Base-by-base conservation (phyloP, 345 rosid genomes). In the Fremontodendron californicum region DNA sequence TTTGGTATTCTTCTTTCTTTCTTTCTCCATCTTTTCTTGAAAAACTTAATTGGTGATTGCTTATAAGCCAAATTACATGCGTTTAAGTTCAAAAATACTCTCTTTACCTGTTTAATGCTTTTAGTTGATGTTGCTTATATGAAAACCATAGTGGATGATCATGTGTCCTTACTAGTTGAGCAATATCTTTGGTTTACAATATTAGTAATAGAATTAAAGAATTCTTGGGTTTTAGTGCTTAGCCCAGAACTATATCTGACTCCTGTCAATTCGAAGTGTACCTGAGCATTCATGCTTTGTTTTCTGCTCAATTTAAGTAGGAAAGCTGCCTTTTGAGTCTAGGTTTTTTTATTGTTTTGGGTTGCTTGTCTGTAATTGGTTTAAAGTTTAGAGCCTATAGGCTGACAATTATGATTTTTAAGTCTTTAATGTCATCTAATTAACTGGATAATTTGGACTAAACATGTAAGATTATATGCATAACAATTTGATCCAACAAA, bases 1-100 rank as follows among this genome's bases (percentile, higher is more conserved):
- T 82, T 80, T 88, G 96, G 99, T 95, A 87, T 52, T 19, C 39
- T 78, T 55, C 60, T 43, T 62, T 66, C 60, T 43, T 62, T 66
- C 23, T 68, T 48, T 74, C 33, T 62, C 43, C 29, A 46, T 33
- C 33, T 27, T 31, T 21, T 27, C 13, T 70, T 46, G 10, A 23
- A 66, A 12, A 29, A 6, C 2, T 9, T 31, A n/a, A 0, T 9
- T 70, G 8, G 49, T 71, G 33, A 10, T 31, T 31, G 43, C 2
- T 71, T 49, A 31, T 49, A 49, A 4, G 19, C 42, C 39, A 39
- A 71, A 71, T 33, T 33, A 1, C 61, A 29, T 29, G 40, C 27
- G 7, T 31, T 70, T 40, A 10, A 39, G 19, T 66, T 66, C 19
- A 12, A 66, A 57, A 66, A 1, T 35, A 9, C 21, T 25, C 63